Base-by-base conservation (phyloP, 352 stramenopile genomes). In the Phytophthora sojae region DNA sequence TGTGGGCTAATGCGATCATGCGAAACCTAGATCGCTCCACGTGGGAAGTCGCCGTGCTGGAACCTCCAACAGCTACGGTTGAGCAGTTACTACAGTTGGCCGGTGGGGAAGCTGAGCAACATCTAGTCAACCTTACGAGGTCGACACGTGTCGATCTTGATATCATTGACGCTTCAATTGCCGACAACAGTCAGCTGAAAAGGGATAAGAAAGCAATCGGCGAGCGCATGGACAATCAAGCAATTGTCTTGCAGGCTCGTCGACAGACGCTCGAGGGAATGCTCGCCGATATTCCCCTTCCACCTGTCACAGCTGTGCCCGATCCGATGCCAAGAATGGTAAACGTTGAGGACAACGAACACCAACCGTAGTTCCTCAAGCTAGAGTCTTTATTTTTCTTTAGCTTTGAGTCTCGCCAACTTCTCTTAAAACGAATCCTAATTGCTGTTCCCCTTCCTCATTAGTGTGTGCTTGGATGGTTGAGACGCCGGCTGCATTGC, bases 1-100 rank as follows among this genome's bases (percentile, higher is more conserved):
- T 47, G 61, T 61, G 51, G 61, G 61, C 61, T 6, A 67, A 67
- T 39, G 29, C 54, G 6, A 49, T 67, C 19, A 55, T 30, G 12
- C 7, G 52, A 11, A 68, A 58, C 21, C 29, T 61, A 4, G n/a
- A 68, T 52, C 61, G 51, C 11, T 67, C 61, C 6, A 61, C 61
- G 14, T 61, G 25, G 51, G 50, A 67, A 5, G 8, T 7, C 2
- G 32, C 32, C 32, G 32, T 39, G 32, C 32, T 44, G 2, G 11
- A 59, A 30, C 32, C 49, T 19, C 60, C 50, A 35, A 29, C 25
- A 35, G 21, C 47, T 4, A 35, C 26, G 6, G 50, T 67, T 8
- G 15, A 14, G 21, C 49, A 19, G 4, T 35, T 58, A 21, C 45
- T 58, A 21, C 30, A 15, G 7, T n/a, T 39, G 8, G 26, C 26